Percentiles rank a stretch among this genome's conserved stretches.
These are phyloP conservation scores for Microglena sp. DNA, from an alignment of 139 green algal species.

Conservation along the genomic window DNA sequence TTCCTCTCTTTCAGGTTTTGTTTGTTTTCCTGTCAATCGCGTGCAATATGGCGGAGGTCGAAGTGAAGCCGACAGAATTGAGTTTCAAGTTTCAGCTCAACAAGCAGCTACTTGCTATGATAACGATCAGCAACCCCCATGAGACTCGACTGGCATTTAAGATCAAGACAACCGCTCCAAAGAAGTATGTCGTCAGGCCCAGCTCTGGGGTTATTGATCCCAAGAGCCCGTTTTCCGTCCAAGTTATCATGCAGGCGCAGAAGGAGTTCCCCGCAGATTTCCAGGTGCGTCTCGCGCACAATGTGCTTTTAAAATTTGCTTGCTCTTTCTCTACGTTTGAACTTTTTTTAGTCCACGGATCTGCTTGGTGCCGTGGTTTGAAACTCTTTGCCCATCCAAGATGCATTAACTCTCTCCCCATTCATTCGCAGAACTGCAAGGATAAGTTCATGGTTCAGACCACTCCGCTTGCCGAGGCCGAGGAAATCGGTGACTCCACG, in stretches of 20 bases:
- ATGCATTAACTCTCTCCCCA: no score
- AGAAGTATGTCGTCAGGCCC: constrained; percentile 52
- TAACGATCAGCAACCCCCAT: constrained; percentile 34
- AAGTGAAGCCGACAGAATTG: constrained; percentile 6
- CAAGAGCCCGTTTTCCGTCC: constrained; percentile 9
- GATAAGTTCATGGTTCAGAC: constrained; percentile 60
- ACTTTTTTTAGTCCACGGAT: no score
- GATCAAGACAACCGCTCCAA: constrained; percentile 48
- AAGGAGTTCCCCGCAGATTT: constrained; percentile 48
- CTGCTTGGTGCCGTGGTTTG: no score
- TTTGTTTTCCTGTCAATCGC: no score
- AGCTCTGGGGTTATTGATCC: constrained; percentile 39
- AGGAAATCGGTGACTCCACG: constrained; percentile 29
- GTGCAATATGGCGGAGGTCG: no score
- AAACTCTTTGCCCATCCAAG: no score
- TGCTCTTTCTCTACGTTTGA: no score
- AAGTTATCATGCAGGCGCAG: constrained; percentile 47
- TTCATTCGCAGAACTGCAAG: constrained; percentile 44
- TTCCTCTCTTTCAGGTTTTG: no score
- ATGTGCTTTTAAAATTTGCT: no score
- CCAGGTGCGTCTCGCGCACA: no score
- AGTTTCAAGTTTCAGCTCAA: constrained; percentile 3
- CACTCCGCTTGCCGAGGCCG: constrained; percentile 19
- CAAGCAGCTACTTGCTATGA: constrained; percentile 19
- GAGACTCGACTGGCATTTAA: constrained; percentile 36